Percentiles rank a stretch among this genome's conserved stretches.
These are phyloP conservation scores for Aspergillus asperescens DNA, from an alignment of 495 filamentous ascomycete genomes.

Conservation along the genomic window DNA sequence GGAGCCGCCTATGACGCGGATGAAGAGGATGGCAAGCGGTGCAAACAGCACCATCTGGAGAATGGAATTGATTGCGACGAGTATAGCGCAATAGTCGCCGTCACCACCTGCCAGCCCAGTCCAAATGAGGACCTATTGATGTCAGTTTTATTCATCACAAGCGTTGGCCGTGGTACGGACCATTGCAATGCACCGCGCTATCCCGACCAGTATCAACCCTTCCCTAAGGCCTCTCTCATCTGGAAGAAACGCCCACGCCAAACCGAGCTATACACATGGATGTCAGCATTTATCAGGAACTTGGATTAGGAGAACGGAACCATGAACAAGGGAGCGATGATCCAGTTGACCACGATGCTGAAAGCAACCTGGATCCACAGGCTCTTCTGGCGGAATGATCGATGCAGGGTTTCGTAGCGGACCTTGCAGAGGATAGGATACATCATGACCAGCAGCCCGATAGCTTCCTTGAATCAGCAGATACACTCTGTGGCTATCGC, in stretches of 20 bases:
- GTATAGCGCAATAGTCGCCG: conserved; percentile 79
- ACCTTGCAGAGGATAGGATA: conserved; percentile 93
- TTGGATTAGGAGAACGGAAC: conserved; percentile 28
- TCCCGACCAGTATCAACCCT: conserved; percentile 71
- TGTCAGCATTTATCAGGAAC: conserved; percentile 37
- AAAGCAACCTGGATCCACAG: conserved; percentile 80
- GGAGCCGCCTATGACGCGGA: conserved; percentile 57
- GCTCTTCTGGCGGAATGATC: conserved; percentile 52
- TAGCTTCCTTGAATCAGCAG: conserved; percentile 41
- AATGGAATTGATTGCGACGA: conserved; percentile 82
- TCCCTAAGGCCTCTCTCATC: conserved; percentile 63
- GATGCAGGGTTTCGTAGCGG: conserved; percentile 73
- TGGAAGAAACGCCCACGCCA: conserved; percentile 81
- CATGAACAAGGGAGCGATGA: conserved; percentile 87
- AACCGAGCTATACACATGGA: conserved; percentile 51
- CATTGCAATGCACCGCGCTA: conserved; percentile 83
- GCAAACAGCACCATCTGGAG: conserved; percentile 86
- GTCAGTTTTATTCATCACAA: neutral
- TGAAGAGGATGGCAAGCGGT: conserved; percentile 72
- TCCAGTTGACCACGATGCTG: conserved; percentile 80
- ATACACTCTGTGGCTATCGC: no score
- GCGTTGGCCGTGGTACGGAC: conserved; percentile 35
- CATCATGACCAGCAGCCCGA: conserved; percentile 90
- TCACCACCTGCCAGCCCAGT: conserved; percentile 74
- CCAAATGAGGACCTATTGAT: conserved; percentile 65